phyloP scores from a whole-genome alignment of 1,139 yeast species.

The Pichiaceae sp. region DNA sequence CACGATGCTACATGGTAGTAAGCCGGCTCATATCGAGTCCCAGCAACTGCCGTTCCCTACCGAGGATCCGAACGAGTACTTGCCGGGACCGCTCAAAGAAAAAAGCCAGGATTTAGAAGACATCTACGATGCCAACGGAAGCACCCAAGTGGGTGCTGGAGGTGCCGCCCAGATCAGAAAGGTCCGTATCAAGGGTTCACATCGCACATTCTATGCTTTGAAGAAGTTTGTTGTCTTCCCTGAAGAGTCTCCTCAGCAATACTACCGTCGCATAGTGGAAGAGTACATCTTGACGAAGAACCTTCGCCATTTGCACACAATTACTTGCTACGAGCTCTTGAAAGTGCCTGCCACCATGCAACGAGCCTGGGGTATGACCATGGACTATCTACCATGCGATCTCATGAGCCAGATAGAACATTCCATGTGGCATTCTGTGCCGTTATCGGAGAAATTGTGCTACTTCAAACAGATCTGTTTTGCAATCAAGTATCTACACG shows the following conservation, averaged over 20 bases:
- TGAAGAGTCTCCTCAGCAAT: conserved; percentile 49
- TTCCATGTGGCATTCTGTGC: conserved; percentile 35
- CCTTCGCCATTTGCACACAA: conserved; percentile 46
- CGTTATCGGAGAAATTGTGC: conserved; percentile 46
- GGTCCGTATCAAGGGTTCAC: conserved; percentile 6
- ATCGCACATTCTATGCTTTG: conserved; percentile 40
- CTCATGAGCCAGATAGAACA: conserved; percentile 35
- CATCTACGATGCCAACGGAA: conserved; percentile 25
- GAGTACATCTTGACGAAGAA: conserved; percentile 56
- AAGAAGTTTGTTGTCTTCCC: conserved; percentile 56
- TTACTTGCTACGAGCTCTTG: conserved; percentile 46
- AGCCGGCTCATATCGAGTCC: conserved; percentile 23
- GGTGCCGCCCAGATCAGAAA: conserved; percentile 55
- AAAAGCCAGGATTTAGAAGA: conserved; percentile 11
- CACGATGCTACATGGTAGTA: conserved; percentile 7
- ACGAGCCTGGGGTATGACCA: conserved; percentile 71
- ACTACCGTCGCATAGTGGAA: conserved; percentile 54
- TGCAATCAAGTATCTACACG: conserved; percentile 48
- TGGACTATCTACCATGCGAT: conserved; percentile 58
- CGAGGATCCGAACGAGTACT: conserved; percentile 51
- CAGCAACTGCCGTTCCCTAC: conserved; percentile 51
- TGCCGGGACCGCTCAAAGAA: conserved; percentile 39
- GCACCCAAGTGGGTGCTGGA: conserved; percentile 53
- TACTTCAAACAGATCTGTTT: conserved; percentile 51
- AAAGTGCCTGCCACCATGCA: conserved; percentile 52